Conservation (phyloP, 164 flowering plant species). For the Piper longum region DNA sequence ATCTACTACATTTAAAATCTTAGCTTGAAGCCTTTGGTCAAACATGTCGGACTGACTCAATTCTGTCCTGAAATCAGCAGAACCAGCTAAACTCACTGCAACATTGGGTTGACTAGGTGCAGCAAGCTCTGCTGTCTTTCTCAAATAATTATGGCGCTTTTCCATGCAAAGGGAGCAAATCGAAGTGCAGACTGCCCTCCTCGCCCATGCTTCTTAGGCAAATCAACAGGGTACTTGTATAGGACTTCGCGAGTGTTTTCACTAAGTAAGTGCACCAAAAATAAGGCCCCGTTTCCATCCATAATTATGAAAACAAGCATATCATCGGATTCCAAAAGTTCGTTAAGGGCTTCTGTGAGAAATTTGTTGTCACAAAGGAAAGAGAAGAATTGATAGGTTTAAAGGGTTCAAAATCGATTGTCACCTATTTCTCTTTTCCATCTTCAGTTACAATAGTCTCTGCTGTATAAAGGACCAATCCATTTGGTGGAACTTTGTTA, state of each 20-base stretch:
- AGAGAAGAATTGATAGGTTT: slow-evolving; percentile 5
- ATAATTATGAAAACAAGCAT: slow-evolving; percentile 6
- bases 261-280: slow-evolving; percentile 4
- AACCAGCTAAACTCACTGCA: slow-evolving; percentile 4
- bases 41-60: slow-evolving; percentile 8
- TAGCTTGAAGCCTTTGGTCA: slow-evolving; percentile 6
- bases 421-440: slow-evolving; percentile 7
- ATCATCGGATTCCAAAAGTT: slow-evolving; percentile 8
- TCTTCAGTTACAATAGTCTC: slow-evolving; percentile 9
- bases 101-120: slow-evolving; percentile 7
- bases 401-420: slow-evolving; percentile 7
- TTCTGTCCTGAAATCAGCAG: slow-evolving; percentile 7
- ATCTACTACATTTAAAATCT: slow-evolving; percentile 6
- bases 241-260: slow-evolving; percentile 4
- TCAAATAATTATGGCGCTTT: slow-evolving; percentile 6
- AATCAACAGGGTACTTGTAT: slow-evolving; percentile 4
- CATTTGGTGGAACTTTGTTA: slow-evolving; percentile 6
- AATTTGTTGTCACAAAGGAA: slow-evolving; percentile 8
- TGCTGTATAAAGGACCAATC: slow-evolving; percentile 3
- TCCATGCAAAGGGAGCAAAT: slow-evolving; percentile 6
- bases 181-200: slow-evolving; percentile 8
- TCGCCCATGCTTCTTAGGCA: slow-evolving; percentile 5
- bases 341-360: slow-evolving; percentile 6
- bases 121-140: slow-evolving; percentile 7
- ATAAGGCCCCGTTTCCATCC: slow-evolving; percentile 7